phyloP scores from a whole-genome alignment of 208 protist genomes.

The Trypanosoma boissoni region DNA sequence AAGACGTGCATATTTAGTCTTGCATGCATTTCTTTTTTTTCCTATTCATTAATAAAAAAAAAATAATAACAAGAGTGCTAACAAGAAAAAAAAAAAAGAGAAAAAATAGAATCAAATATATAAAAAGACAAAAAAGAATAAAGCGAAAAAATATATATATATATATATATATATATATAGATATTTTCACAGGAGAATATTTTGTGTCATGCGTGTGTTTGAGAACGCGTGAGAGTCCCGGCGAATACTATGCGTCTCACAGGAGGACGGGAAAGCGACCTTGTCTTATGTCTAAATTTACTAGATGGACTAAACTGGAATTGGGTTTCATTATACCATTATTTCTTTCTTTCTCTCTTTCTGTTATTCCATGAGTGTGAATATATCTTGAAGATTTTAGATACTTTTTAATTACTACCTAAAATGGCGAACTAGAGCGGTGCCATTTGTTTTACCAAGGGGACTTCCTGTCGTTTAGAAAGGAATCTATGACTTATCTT shows the following conservation, averaged over 20 bases:
- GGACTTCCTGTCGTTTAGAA: no score
- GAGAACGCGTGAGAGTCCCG: neutral
- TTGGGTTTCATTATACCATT: neutral
- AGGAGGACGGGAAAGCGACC: slow-evolving; percentile 2
- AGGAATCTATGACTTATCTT: slow-evolving; percentile 21
- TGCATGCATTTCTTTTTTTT: no score
- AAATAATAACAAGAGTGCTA: neutral
- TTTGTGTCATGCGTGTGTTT: neutral
- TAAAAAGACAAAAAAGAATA: neutral
- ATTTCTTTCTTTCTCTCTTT: neutral
- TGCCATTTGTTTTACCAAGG: no score
- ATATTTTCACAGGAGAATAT: neutral
- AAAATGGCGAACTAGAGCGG: no score
- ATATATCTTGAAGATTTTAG: neutral
- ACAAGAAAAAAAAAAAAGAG: neutral
- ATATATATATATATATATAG: slow-evolving; percentile 1
- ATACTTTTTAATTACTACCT: no score
- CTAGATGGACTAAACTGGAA: no score
- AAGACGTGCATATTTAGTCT: no score
- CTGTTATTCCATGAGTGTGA: neutral
- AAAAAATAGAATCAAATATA: neutral
- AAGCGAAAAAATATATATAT: neutral
- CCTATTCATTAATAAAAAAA: no score
- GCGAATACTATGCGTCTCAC: neutral
- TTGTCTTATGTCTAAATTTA: no score